phyloP scores from a whole-genome alignment of 352 stramenopile genomes.

The Phytophthora agathidicida region DNA sequence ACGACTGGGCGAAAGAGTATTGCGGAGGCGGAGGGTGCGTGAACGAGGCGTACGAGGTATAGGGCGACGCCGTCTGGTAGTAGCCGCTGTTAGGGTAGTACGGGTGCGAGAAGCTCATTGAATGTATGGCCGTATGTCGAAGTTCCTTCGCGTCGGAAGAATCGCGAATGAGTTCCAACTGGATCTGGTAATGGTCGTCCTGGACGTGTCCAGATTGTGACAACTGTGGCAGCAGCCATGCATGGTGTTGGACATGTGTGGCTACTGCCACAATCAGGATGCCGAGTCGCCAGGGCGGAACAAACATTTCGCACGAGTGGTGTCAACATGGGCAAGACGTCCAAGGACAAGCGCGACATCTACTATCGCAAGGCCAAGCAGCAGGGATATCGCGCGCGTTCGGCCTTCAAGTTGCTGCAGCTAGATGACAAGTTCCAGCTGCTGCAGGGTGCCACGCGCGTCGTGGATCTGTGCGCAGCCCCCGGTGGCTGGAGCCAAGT shows the following conservation, averaged over 20 bases:
- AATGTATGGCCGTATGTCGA: not conserved
- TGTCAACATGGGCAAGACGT: constrained; percentile 81
- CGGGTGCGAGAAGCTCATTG: constrained; percentile 33
- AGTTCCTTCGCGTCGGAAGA: constrained; percentile 3
- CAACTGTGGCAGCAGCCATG: too few species aligned
- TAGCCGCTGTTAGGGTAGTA: constrained; percentile 24
- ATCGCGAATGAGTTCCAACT: constrained; percentile 21
- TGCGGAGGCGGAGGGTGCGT: constrained; percentile 16
- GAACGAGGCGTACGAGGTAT: constrained; percentile 15
- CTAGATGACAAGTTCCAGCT: constrained; percentile 98
- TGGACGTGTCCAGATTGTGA: too few species aligned
- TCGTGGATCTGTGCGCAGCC: constrained; percentile 85
- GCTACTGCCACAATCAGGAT: constrained; percentile 19
- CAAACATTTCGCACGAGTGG: constrained; percentile 12
- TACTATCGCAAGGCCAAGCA: constrained; percentile 94
- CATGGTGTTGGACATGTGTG: constrained; percentile 13
- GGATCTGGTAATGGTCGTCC: not conserved
- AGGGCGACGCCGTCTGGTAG: constrained; percentile 27
- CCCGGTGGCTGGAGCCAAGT: constrained; percentile 90
- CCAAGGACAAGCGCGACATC: constrained; percentile 94
- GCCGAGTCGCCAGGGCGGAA: constrained; percentile 16
- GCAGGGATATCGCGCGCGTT: constrained; percentile 96
- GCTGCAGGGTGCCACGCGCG: constrained; percentile 83
- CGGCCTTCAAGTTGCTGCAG: constrained; percentile 99
- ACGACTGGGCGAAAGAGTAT: constrained; percentile 13